Evolutionary conservation across 768 basidiomycete genomes (phyloP).

Genomic region (Xerocomellus amylosporus): DNA sequence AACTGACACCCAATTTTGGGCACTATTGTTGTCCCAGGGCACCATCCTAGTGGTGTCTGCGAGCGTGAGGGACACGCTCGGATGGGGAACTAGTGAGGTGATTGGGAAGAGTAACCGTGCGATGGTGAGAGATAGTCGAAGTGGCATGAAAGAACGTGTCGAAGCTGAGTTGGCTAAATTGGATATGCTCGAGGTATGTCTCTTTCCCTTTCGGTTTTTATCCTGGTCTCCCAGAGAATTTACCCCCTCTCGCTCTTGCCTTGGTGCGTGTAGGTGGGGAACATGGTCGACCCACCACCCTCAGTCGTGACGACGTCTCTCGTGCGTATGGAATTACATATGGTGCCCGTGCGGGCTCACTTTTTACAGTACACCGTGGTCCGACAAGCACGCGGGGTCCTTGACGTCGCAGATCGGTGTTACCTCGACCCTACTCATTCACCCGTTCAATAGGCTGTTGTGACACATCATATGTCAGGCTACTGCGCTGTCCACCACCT

Average conservation of each 20-base stretch:
- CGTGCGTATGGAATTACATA: slow-evolving; percentile 36
- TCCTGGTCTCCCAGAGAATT: not conserved
- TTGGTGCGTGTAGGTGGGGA: not conserved
- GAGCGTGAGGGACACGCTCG: slow-evolving; percentile 61
- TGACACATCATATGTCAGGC: slow-evolving; percentile 32
- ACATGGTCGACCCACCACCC: slow-evolving; percentile 14
- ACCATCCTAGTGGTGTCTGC: slow-evolving; percentile 51
- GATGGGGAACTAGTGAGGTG: slow-evolving; percentile 54
- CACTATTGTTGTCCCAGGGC: slow-evolving; percentile 40
- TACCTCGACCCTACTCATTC: slow-evolving; percentile 11
- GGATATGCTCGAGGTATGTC: slow-evolving; percentile 18
- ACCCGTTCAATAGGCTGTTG: slow-evolving; percentile 13
- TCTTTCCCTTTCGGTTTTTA: not conserved
- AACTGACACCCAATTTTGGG: no score
- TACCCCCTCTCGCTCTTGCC: not conserved
- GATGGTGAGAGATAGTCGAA: slow-evolving; percentile 32
- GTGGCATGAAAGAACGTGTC: slow-evolving; percentile 18
- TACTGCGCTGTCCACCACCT: slow-evolving; percentile 15
- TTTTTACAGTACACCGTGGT: slow-evolving; percentile 36
- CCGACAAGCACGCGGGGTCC: not conserved
- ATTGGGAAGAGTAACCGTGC: slow-evolving; percentile 46
- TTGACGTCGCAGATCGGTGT: not conserved
- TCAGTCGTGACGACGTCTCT: slow-evolving; percentile 33
- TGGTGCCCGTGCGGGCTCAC: slow-evolving; percentile 33
- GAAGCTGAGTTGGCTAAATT: slow-evolving; percentile 29